phyloP scores from a whole-genome alignment of 306 rosid species.

The Gleditsia sinensis region DNA sequence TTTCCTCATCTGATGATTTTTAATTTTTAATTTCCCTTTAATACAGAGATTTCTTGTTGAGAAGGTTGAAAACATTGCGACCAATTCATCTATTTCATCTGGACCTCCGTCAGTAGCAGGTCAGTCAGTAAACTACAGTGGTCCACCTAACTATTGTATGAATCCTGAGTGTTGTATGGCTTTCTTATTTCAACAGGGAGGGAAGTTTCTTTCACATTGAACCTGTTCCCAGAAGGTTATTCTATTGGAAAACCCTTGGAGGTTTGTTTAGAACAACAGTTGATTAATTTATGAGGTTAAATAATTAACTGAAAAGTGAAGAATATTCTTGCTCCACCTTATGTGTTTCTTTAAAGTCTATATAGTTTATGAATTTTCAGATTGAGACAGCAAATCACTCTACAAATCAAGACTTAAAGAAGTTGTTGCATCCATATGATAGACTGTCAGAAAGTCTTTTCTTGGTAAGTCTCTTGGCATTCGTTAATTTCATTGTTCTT shows the following conservation, averaged over 20 bases:
- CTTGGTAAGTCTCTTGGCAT: conserved; percentile 62
- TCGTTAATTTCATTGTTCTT: conserved; percentile 2
- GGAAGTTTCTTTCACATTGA: conserved; percentile 82
- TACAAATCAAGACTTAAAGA: conserved; percentile 59
- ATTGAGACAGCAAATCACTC: conserved; percentile 54
- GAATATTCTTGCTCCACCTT: conserved; percentile 19
- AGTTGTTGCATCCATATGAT: conserved; percentile 90
- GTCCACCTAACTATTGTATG: conserved; percentile 11
- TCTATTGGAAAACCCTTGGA: conserved; percentile 79
- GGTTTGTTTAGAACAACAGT: conserved; percentile 60
- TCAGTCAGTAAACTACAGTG: conserved; percentile 30
- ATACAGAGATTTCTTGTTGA: conserved; percentile 52
- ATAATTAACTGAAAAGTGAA: conserved; percentile 3
- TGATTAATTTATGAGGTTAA: conserved; percentile 16
- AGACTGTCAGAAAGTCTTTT: conserved; percentile 85
- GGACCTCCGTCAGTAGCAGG: conserved; percentile 52
- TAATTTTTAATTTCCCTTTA: conserved; percentile 12
- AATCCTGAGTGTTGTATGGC: conserved; percentile 34
- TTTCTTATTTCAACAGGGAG: conserved; percentile 54
- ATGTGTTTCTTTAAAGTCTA: conserved; percentile 25
- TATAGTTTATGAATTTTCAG: conserved; percentile 52
- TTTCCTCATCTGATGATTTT: conserved; percentile 28
- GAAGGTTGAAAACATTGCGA: conserved; percentile 48
- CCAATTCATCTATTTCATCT: conserved; percentile 44
- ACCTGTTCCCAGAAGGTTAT: conserved; percentile 86